Evolutionary conservation across 345 rosid species (phyloP).

Genomic region (Conringia planisiliqua): DNA sequence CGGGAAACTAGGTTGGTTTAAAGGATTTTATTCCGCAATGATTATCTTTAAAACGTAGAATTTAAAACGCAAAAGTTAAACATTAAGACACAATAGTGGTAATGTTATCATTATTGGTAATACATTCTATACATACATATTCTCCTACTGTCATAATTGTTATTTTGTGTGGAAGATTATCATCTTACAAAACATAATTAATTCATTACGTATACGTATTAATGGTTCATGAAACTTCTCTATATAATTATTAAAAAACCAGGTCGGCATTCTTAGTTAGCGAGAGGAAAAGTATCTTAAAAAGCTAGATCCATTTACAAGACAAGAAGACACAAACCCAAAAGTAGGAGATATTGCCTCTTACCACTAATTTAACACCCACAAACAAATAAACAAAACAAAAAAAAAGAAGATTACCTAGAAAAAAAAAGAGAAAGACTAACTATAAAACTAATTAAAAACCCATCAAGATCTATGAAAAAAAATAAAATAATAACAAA

Average conservation of each 20-base stretch:
- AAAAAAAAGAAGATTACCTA: not conserved
- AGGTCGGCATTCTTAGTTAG: conserved; percentile 21
- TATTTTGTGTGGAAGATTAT: not conserved
- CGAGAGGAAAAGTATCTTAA: conserved; percentile 28
- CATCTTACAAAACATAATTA: not conserved
- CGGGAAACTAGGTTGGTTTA: not conserved
- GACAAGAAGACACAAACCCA: conserved; percentile 38
- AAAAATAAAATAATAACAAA: not conserved
- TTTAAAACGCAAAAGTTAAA: not conserved
- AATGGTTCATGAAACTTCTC: not conserved
- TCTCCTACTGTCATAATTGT: not conserved
- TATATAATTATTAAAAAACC: not conserved
- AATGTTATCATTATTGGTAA: not conserved
- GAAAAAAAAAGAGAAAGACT: not conserved
- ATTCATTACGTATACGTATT: not conserved
- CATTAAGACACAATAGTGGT: not conserved
- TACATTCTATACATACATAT: not conserved
- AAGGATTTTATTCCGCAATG: not conserved
- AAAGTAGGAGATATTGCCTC: conserved; percentile 32
- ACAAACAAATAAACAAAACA: not conserved
- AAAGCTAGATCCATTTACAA: conserved; percentile 41
- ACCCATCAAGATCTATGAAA: not conserved
- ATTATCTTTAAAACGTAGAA: not conserved
- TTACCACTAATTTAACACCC: conserved; percentile 29
- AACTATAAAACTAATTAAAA: not conserved